Evolutionary conservation across 371 early-diverging fungal genomes (phyloP).

Genomic region (Parasitella parasitica): DNA sequence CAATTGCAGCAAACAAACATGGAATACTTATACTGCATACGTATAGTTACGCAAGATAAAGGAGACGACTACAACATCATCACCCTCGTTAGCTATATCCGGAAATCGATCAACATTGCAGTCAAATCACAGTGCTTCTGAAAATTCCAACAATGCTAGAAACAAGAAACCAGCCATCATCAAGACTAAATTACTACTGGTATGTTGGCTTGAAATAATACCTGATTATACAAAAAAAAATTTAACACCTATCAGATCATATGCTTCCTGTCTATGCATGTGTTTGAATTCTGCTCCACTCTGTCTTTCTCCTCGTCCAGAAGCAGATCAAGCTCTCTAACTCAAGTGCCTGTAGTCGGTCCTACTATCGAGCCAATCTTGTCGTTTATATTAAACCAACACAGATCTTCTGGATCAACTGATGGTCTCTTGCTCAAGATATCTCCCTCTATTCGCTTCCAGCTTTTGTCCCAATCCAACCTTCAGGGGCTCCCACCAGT

Average conservation of each 20-base stretch:
- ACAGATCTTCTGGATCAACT: background rate
- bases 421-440: background rate
- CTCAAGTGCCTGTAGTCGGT: background rate
- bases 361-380: background rate
- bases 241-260: background rate
- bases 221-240: background rate
- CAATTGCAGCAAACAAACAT: background rate
- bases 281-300: background rate
- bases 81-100: no score
- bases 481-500: background rate
- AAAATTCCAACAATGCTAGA: background rate
- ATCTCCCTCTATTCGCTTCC: background rate
- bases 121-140: no score
- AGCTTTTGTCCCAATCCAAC: background rate
- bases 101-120: no score
- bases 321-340: background rate
- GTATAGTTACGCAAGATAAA: conserved; percentile 3
- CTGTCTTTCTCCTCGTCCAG: background rate
- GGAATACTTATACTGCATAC: background rate
- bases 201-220: no score
- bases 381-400: background rate
- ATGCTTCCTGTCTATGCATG: background rate
- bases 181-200: background rate
- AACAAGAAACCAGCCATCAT: background rate
- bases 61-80: background rate